These are phyloP conservation scores for Monosporascus cannonballus DNA, from an alignment of 2,329 filamentous ascomycete species.

Conservation along the genomic window DNA sequence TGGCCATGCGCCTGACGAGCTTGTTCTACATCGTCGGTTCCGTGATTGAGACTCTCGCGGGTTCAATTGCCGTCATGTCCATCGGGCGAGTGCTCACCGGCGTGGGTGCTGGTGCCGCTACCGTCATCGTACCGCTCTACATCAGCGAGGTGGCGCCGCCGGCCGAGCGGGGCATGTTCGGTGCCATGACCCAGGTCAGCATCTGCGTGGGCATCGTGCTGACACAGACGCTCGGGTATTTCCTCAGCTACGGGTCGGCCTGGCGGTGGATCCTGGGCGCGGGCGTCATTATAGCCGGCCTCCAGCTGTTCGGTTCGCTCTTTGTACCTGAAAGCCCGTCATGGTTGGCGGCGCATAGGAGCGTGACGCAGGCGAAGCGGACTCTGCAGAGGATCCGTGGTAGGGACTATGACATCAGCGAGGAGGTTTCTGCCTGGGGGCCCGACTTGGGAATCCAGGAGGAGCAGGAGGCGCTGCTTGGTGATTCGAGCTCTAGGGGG, in stretches of 20 bases:
- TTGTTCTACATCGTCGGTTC: constrained; percentile 73
- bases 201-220: constrained; percentile 86
- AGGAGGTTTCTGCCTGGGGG: constrained; percentile 61
- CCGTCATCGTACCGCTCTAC: constrained; percentile 91
- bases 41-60: constrained; percentile 65
- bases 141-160: constrained; percentile 86
- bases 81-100: constrained; percentile 76
- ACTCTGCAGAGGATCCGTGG: constrained; percentile 74
- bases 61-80: constrained; percentile 60
- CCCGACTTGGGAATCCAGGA: constrained; percentile 32
- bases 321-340: constrained; percentile 81
- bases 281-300: constrained; percentile 61
- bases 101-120: constrained; percentile 77
- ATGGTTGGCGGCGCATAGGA: constrained; percentile 71
- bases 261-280: constrained; percentile 81
- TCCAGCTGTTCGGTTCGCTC: constrained; percentile 65
- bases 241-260: constrained; percentile 69
- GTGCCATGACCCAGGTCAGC: constrained; percentile 82
- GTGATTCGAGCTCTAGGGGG: constrained; percentile 22
- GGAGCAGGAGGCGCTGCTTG: constrained; percentile 68
- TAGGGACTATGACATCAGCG: constrained; percentile 58
- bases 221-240: constrained; percentile 80
- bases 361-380: constrained; percentile 53
- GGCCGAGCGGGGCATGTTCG: constrained; percentile 70
- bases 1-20: constrained; percentile 72